Evolutionary conservation across 768 basidiomycete species (phyloP).

Genomic region (Suillus bovinus): DNA sequence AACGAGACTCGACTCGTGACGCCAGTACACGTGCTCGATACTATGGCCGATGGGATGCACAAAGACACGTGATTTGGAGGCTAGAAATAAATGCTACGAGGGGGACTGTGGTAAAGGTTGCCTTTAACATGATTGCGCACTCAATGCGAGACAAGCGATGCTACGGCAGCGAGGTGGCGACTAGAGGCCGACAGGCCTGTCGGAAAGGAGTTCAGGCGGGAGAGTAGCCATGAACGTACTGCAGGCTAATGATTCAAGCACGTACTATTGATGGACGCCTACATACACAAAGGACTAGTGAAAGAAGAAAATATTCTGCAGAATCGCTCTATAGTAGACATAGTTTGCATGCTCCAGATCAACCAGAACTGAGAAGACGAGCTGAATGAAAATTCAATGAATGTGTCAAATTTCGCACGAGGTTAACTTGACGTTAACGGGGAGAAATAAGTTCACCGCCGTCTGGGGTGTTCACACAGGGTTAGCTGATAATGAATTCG

Average conservation of each 20-base stretch:
- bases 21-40: conserved; percentile 28
- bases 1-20: conserved; percentile 36
- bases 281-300: background rate
- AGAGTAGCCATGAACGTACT: conserved; percentile 14
- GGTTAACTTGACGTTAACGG: no score
- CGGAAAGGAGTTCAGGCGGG: conserved; percentile 36
- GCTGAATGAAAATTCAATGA: no score
- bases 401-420: no score
- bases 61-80: conserved; percentile 26
- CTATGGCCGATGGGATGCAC: conserved; percentile 34
- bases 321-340: background rate
- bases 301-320: background rate
- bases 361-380: background rate
- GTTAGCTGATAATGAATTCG: no score
- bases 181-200: conserved; percentile 33
- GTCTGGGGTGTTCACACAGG: no score
- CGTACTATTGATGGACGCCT: background rate
- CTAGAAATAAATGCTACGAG: conserved; percentile 33
- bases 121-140: conserved; percentile 36
- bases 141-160: conserved; percentile 37
- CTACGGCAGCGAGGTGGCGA: conserved; percentile 26
- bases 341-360: background rate
- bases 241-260: background rate
- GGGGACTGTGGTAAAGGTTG: conserved; percentile 37
- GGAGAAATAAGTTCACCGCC: no score